Evolutionary conservation across 257 asterid species (phyloP).

Genomic region (Linderniella brevidens): DNA sequence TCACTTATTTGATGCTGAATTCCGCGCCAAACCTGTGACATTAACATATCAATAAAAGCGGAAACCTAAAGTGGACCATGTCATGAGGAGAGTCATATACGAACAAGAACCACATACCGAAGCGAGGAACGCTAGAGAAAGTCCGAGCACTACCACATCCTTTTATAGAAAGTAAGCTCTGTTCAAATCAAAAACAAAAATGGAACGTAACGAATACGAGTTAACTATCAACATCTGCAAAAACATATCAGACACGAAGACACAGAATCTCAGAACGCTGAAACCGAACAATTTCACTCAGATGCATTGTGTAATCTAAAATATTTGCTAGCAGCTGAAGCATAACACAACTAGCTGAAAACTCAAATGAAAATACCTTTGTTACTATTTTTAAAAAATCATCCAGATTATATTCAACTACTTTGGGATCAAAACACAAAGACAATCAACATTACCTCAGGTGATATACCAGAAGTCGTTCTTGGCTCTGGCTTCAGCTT

Average conservation of each 20-base stretch:
- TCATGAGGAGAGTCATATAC: not conserved
- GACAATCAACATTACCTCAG: constrained; percentile 33
- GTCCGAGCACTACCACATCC: constrained; percentile 27
- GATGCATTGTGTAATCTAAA: no score
- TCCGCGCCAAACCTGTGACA: constrained; percentile 32
- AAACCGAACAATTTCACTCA: no score
- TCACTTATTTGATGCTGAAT: constrained; percentile 34
- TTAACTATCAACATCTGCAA: no score
- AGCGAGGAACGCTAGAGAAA: constrained; percentile 18
- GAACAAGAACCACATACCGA: constrained; percentile 32
- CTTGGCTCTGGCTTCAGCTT: constrained; percentile 29
- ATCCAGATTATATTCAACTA: not conserved
- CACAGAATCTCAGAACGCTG: no score
- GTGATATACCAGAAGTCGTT: constrained; percentile 18
- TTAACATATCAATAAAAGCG: not conserved
- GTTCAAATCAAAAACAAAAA: constrained; percentile 28
- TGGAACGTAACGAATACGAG: not conserved
- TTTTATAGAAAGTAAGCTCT: constrained; percentile 11
- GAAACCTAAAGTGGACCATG: not conserved
- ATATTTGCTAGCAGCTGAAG: no score
- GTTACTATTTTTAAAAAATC: not conserved
- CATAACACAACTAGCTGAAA: no score
- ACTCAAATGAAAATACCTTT: no score
- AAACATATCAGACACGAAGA: no score
- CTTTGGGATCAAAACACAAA: not conserved